A percentile compares a stretch with the other conserved stretches of the same genome.
phyloP scores from a whole-genome alignment of 2,329 filamentous ascomycete genomes.

The Fusarium sp. region DNA sequence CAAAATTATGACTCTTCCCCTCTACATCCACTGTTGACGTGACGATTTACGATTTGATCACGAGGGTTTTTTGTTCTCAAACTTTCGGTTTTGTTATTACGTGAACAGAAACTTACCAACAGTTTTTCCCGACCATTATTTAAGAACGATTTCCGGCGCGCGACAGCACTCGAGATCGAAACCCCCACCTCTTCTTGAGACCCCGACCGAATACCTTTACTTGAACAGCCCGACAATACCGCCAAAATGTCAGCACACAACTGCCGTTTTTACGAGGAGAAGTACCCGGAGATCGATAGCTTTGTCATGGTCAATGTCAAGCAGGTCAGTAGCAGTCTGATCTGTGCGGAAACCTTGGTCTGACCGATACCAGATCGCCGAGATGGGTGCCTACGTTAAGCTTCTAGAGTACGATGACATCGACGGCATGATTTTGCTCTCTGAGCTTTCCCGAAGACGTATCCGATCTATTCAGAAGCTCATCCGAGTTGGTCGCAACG shows the following conservation, averaged over 20 bases:
- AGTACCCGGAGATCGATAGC: conserved; percentile 94
- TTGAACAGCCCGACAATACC: conserved; percentile 51
- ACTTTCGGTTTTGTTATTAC: conserved; percentile 7
- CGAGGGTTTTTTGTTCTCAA: conserved; percentile 28
- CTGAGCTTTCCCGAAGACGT: conserved; percentile 96
- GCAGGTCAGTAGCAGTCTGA: conserved; percentile 70
- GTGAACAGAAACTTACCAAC: conserved; percentile 3
- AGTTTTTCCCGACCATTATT: conserved; percentile 24
- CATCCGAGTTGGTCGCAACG: conserved; percentile 96
- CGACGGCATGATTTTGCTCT: conserved; percentile 99
- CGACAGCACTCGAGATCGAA: conserved; percentile 43
- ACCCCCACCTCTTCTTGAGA: conserved; percentile 49
- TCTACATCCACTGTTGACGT: conserved; percentile 37
- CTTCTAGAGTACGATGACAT: conserved; percentile 99
- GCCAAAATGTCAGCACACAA: conserved; percentile 93
- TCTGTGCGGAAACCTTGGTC: conserved; percentile 24
- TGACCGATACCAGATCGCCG: conserved; percentile 77
- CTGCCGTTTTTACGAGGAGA: conserved; percentile 97
- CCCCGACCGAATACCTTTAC: conserved; percentile 37
- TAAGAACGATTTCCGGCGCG: conserved; percentile 37
- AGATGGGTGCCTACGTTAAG: conserved; percentile 99
- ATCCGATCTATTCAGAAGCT: conserved; percentile 99
- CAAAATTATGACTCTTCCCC: conserved; percentile 58
- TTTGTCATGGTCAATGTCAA: conserved; percentile 99
- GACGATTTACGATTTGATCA: conserved; percentile 42